These are phyloP conservation scores for Hanseniaspora pseudoguilliermondii DNA, from an alignment of 805 yeast genomes.

Conservation along the genomic window DNA sequence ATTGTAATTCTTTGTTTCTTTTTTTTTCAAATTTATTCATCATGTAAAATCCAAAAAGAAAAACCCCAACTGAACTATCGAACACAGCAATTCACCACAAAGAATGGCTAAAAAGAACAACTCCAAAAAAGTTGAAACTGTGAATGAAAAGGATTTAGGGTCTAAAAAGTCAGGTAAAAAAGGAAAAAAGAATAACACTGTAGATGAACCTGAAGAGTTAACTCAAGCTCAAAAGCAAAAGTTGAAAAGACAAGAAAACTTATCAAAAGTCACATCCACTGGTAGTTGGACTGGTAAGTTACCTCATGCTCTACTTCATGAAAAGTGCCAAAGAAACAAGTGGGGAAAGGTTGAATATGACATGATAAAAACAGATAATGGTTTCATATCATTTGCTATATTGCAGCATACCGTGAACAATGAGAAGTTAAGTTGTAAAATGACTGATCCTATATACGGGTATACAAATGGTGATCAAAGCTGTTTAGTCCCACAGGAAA, in stretches of 20 bases:
- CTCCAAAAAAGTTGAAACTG: not conserved
- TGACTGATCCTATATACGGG: constrained; percentile 35
- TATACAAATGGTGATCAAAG: constrained; percentile 33
- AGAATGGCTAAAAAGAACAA: constrained; percentile 3
- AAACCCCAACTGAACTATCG: not conserved
- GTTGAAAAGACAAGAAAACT: constrained; percentile 24
- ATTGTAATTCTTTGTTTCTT: too few species aligned
- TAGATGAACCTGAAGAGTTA: constrained; percentile 16
- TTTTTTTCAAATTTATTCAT: too few species aligned
- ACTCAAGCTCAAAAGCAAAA: constrained; percentile 18
- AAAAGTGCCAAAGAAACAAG: constrained; percentile 72
- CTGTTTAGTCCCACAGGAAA: constrained; percentile 51
- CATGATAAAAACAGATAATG: constrained; percentile 42
- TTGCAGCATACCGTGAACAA: constrained; percentile 62
- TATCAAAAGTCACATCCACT: constrained; percentile 49
- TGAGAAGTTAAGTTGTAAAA: constrained; percentile 45
- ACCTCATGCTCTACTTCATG: constrained; percentile 76
- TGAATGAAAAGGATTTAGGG: not conserved
- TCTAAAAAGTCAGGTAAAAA: constrained; percentile 1
- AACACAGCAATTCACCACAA: not conserved
- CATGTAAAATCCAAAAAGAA: not conserved
- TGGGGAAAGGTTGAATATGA: constrained; percentile 83
- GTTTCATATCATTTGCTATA: constrained; percentile 52
- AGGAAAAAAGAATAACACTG: constrained; percentile 6
- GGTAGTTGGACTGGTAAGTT: constrained; percentile 90